Evolutionary conservation across 169 alveolate species (phyloP).

Genomic region (Besnoitia besnoiti): DNA sequence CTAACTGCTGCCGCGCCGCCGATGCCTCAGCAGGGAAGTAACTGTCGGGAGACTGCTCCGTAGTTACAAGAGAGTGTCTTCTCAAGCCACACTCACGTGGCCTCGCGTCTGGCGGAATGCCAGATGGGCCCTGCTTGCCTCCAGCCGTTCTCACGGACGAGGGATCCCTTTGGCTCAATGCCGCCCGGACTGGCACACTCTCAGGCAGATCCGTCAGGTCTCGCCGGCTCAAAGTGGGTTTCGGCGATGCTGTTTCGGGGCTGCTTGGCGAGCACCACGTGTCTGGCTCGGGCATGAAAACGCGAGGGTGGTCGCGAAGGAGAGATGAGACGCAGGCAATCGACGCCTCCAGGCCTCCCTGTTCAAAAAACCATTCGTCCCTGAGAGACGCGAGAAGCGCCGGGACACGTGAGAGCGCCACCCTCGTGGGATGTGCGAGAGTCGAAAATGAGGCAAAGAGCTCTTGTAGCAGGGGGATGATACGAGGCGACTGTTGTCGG

Average conservation of each 20-base stretch:
- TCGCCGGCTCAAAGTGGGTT: background rate
- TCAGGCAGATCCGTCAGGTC: background rate
- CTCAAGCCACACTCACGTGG: no score
- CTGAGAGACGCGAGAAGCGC: background rate
- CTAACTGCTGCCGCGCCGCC: no score
- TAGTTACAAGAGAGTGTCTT: no score
- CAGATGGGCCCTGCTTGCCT: no score
- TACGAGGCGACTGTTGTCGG: background rate
- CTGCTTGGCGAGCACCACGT: background rate
- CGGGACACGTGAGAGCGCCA: conserved; percentile 26
- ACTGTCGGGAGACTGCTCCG: no score
- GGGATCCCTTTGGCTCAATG: no score
- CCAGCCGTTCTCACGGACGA: no score
- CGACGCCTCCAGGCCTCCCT: background rate
- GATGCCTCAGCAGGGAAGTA: no score
- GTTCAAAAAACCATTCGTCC: background rate
- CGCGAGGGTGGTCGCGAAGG: conserved; percentile 36
- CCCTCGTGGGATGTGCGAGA: background rate
- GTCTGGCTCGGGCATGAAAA: background rate
- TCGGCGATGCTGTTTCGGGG: background rate
- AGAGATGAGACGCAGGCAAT: conserved; percentile 8
- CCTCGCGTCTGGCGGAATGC: no score
- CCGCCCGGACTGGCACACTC: no score
- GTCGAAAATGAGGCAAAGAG: background rate
- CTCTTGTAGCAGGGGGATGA: background rate